These are phyloP conservation scores for Pulveroboletus sp. DNA, from an alignment of 768 basidiomycete species.

Conservation along the genomic window DNA sequence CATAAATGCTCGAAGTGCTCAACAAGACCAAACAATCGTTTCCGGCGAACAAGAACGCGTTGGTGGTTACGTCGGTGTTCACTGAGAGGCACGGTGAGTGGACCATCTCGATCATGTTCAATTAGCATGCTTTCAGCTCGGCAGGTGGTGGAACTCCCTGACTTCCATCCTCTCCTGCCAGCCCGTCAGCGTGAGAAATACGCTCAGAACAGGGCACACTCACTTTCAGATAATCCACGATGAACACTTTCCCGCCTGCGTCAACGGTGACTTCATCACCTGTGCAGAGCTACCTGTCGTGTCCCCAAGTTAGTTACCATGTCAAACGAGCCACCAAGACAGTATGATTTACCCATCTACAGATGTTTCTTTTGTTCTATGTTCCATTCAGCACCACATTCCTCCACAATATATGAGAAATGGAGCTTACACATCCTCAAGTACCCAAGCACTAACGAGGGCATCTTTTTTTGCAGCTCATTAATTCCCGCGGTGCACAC, in stretches of 20 bases:
- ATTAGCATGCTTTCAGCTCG: conserved; percentile 64
- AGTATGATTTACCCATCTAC: conserved; percentile 49
- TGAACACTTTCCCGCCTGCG: conserved; percentile 52
- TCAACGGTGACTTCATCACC: conserved; percentile 63
- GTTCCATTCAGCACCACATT: not conserved
- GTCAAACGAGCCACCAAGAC: not conserved
- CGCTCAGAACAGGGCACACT: not conserved
- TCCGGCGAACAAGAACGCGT: too few species aligned
- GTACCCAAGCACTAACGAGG: conserved; percentile 43
- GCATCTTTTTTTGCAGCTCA: conserved; percentile 46
- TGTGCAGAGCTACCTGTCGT: conserved; percentile 61
- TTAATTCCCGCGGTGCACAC: conserved; percentile 53
- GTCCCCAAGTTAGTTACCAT: not conserved
- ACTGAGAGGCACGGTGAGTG: too few species aligned
- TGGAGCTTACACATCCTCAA: conserved; percentile 52
- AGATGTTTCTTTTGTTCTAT: conserved; percentile 67
- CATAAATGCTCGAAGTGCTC: too few species aligned
- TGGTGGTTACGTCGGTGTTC: too few species aligned
- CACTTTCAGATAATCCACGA: conserved; percentile 65
- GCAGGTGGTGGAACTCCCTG: conserved; percentile 71
- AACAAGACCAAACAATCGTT: too few species aligned
- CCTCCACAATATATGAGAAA: not conserved
- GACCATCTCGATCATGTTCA: conserved; percentile 56
- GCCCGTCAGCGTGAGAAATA: conserved; percentile 4
- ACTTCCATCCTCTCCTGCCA: conserved; percentile 65